A percentile compares a stretch with the other conserved stretches of the same genome.
Conservation (phyloP, 169 alveolate species). For the Plasmodium reichenowi region DNA sequence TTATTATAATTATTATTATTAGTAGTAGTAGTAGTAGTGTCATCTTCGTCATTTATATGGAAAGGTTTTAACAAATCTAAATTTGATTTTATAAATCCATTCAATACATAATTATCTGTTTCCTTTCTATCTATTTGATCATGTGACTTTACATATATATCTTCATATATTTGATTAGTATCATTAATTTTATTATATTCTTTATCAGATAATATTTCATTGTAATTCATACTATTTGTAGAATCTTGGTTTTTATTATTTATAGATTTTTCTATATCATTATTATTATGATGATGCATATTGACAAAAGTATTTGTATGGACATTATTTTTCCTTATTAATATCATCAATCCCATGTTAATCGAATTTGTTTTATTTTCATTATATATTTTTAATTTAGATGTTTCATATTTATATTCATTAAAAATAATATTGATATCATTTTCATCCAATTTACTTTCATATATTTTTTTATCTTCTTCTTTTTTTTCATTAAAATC, state of each 20-base stretch:
- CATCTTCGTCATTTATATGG: constrained; percentile 19
- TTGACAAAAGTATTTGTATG: no score
- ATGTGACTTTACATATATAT: constrained; percentile 44
- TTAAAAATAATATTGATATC: constrained; percentile 32
- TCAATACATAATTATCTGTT: constrained; percentile 27
- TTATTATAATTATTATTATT: no score
- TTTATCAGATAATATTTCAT: no score
- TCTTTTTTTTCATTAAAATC: constrained; percentile 1
- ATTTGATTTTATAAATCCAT: constrained; percentile 42
- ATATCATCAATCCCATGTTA: constrained; percentile 66
- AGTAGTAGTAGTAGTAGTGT: no score
- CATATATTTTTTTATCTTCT: constrained; percentile 14
- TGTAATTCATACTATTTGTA: no score
- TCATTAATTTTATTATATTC: neutral
- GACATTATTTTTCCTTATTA: constrained; percentile 11
- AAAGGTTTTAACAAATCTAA: constrained; percentile 52
- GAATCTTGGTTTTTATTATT: no score
- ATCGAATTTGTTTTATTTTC: constrained; percentile 32
- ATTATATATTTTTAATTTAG: neutral
- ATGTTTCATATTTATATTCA: constrained; percentile 19
- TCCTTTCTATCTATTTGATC: constrained; percentile 3
- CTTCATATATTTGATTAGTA: constrained; percentile 9
- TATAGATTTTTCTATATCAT: no score
- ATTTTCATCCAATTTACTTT: constrained; percentile 33
- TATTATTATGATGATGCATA: no score